phyloP scores from a whole-genome alignment of 2,329 filamentous ascomycete genomes.

The Truncatella angustata region DNA sequence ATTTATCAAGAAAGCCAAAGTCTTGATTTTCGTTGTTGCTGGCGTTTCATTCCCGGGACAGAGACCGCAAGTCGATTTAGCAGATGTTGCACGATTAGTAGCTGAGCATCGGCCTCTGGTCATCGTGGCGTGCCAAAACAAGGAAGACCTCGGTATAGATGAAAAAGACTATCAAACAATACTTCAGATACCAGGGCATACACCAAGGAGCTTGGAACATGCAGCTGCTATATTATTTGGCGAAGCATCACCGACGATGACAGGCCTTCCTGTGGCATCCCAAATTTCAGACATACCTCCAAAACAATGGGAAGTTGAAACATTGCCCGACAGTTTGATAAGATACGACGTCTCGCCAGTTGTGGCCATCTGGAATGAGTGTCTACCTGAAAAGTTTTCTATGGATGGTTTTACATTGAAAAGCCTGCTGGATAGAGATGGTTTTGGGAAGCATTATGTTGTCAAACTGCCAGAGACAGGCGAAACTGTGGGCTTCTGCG shows the following conservation, averaged over 20 bases:
- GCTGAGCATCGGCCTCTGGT: constrained; percentile 50
- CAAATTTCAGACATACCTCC: constrained; percentile 28
- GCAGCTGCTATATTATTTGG: constrained; percentile 53
- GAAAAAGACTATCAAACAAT: constrained; percentile 49
- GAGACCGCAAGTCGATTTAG: constrained; percentile 50
- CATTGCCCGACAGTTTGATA: constrained; percentile 39
- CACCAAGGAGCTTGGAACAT: constrained; percentile 43
- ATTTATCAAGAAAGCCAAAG: constrained; percentile 59
- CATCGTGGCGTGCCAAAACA: constrained; percentile 49
- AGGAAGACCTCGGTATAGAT: constrained; percentile 36
- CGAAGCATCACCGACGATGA: constrained; percentile 21
- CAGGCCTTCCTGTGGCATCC: neutral
- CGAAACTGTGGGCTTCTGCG: constrained; percentile 55
- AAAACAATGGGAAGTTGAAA: constrained; percentile 39
- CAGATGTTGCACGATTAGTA: constrained; percentile 40
- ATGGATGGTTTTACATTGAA: constrained; percentile 41
- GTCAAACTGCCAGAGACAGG: constrained; percentile 45
- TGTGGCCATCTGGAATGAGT: constrained; percentile 46
- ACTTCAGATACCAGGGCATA: constrained; percentile 48
- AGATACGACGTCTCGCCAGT: constrained; percentile 32
- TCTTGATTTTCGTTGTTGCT: constrained; percentile 60
- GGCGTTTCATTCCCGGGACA: constrained; percentile 45
- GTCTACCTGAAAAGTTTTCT: constrained; percentile 43
- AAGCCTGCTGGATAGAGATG: constrained; percentile 49
- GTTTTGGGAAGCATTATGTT: constrained; percentile 56